Evolutionary conservation across 768 basidiomycete genomes (phyloP).

Genomic region (Lactifluus piperatus): DNA sequence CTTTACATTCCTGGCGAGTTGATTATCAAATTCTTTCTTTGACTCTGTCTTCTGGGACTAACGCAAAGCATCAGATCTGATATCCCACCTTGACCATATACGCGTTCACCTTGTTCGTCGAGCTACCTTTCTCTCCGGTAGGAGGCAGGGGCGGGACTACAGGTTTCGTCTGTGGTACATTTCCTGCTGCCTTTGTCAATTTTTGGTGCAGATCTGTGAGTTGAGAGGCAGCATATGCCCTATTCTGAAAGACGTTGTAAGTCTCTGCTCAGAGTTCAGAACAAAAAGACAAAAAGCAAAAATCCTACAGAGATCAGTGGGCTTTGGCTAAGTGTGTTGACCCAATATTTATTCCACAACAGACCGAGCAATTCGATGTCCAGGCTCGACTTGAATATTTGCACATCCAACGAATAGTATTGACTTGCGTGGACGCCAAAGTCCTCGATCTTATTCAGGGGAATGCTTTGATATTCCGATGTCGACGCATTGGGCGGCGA

Average conservation of each 20-base stretch:
- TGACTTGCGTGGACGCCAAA: slow-evolving; percentile 97
- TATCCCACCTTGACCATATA: background rate
- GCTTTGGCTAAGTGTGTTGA: slow-evolving; percentile 90
- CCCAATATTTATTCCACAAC: slow-evolving; percentile 99
- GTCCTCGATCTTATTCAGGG: slow-evolving; percentile 94
- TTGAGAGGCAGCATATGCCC: slow-evolving; percentile 89
- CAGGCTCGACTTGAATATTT: slow-evolving; percentile 87
- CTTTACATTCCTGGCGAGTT: slow-evolving; percentile 80
- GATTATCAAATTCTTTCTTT: slow-evolving; percentile 77
- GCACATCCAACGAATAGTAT: slow-evolving; percentile 91
- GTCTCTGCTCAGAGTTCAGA: background rate
- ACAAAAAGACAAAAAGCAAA: background rate
- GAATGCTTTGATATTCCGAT: slow-evolving; percentile 94
- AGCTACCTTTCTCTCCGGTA: slow-evolving; percentile 44
- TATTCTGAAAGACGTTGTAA: slow-evolving; percentile 51
- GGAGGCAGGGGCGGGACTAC: slow-evolving; percentile 39
- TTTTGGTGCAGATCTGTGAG: slow-evolving; percentile 87
- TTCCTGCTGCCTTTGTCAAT: slow-evolving; percentile 58
- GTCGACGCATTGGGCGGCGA: slow-evolving; percentile 61
- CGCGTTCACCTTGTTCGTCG: slow-evolving; percentile 35
- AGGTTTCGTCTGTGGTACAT: slow-evolving; percentile 47
- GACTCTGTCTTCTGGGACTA: slow-evolving; percentile 44
- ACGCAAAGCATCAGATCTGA: background rate
- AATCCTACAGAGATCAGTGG: slow-evolving; percentile 76
- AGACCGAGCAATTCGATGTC: slow-evolving; percentile 84